Base-by-base conservation (phyloP, 1,284 basidiomycete genomes). In the Neolentinus lepideus region DNA sequence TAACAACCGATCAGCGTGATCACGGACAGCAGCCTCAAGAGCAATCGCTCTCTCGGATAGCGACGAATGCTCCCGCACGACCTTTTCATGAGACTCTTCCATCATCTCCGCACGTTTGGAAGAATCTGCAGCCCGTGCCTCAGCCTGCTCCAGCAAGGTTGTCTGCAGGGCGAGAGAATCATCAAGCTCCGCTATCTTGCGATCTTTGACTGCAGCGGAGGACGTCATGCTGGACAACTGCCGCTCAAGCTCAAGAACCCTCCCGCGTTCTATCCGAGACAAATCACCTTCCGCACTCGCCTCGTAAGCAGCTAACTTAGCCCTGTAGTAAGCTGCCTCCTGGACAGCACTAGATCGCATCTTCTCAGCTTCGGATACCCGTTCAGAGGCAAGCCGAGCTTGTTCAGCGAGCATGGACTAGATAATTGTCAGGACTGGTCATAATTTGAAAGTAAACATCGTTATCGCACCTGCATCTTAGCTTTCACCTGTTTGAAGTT, bases 241-340 rank as follows among this genome's bases (percentile, higher is more conserved):
- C 47, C 79, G 78, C 69, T 99, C 97, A 29, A 99, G 78, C 51
- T 94, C 88, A 14, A 75, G 67, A 22, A 88, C 76, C 46, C 94
- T 90, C 55, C 94, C 90, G 8, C 85, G 83, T 61, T 98, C 95
- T 9, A 97, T 66, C 27, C 87, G 83, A 27, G 77, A 74, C 1
- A 84, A 64, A 45, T 97, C 93, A 4, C 72, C 70, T 4, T 83
- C 76, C 19, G 84, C 83, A 53, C 81, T 79, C 1, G 81, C 74
- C 68, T 99, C 97, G 57, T 93, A 74, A 0, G 96, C 94, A 2
- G 85, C 80, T 11, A 97, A 75, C 73, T 98, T 98, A 51, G 95
- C 92, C 51, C 96, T 92, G 69, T 94, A 98, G 73, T 92, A 99
- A 1, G 95, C 92, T 1, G 96, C 92, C 70, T 99, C 97, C 69